phyloP scores from a whole-genome alignment of 495 filamentous ascomycete genomes.

The Penicillium canescens region DNA sequence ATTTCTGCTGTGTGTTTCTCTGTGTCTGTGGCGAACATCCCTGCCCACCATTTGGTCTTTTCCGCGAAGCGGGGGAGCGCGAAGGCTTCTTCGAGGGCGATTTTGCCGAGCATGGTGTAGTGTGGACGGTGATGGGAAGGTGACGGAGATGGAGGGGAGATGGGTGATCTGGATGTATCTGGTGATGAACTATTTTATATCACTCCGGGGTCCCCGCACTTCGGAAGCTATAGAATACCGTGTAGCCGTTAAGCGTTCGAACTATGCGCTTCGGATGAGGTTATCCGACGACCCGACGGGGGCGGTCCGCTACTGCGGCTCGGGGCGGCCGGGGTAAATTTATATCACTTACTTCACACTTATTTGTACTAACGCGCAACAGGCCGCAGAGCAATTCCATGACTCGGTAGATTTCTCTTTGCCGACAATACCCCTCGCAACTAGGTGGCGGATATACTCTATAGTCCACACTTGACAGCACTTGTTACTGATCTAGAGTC shows the following conservation, averaged over 20 bases:
- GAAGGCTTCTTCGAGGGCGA: constrained; percentile 54
- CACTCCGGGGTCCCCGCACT: constrained; percentile 5
- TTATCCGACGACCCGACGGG: not conserved
- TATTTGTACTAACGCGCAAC: not conserved
- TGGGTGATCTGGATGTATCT: not conserved
- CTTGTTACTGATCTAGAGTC: constrained; percentile 28
- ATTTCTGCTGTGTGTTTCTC: constrained; percentile 45
- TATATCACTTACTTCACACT: not conserved
- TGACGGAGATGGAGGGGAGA: not conserved
- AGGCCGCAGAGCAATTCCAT: constrained; percentile 28
- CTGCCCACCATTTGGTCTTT: constrained; percentile 50
- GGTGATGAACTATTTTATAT: not conserved
- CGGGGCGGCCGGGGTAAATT: constrained; percentile 2
- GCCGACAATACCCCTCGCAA: constrained; percentile 21
- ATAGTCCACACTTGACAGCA: constrained; percentile 41
- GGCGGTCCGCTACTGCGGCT: constrained; percentile 2
- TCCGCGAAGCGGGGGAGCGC: constrained; percentile 48
- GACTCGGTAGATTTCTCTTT: constrained; percentile 28
- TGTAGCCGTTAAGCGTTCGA: not conserved
- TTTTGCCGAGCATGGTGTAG: constrained; percentile 47
- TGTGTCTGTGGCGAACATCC: constrained; percentile 43
- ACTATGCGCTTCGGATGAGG: constrained; percentile 1
- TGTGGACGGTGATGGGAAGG: not conserved
- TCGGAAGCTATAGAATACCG: not conserved
- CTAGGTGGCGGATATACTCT: constrained; percentile 33